phyloP scores from a whole-genome alignment of 1,284 basidiomycete species.

The Prillingera fragicola region DNA sequence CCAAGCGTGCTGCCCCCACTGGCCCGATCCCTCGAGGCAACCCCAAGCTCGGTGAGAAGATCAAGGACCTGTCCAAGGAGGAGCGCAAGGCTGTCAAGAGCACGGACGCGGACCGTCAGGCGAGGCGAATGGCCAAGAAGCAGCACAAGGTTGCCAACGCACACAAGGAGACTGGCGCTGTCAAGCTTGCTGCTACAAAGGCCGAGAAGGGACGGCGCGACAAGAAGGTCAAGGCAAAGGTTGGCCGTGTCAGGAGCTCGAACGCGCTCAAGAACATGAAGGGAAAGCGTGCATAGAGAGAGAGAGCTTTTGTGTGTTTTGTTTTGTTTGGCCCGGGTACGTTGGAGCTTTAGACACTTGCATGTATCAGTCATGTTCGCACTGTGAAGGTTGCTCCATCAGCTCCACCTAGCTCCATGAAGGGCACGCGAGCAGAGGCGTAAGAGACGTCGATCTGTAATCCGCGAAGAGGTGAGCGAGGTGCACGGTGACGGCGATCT shows the following conservation, averaged over 20 bases:
- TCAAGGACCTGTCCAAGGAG: constrained; percentile 72
- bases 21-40: constrained; percentile 62
- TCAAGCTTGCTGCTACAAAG: constrained; percentile 33
- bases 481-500: too few relatives aligned
- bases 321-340: too few relatives aligned
- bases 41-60: constrained; percentile 67
- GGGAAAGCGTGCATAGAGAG: constrained; percentile 40
- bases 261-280: constrained; percentile 46
- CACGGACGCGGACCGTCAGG: constrained; percentile 68
- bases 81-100: constrained; percentile 77
- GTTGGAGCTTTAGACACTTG: too few relatives aligned
- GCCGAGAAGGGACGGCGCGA: constrained; percentile 25
- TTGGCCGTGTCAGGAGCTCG: constrained; percentile 40
- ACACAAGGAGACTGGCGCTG: constrained; percentile 57
- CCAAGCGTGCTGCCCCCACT: constrained; percentile 3
- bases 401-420: too few relatives aligned
- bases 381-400: too few relatives aligned
- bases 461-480: too few relatives aligned
- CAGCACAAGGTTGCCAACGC: constrained; percentile 50
- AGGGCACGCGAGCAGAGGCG: too few relatives aligned
- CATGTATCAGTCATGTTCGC: too few relatives aligned
- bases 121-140: constrained; percentile 81
- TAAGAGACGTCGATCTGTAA: too few relatives aligned
- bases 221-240: constrained; percentile 42
- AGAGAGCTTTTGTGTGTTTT: too few relatives aligned